These are phyloP conservation scores for Coemansia sp. DNA, from an alignment of 192 early-diverging fungal species.

Conservation along the genomic window DNA sequence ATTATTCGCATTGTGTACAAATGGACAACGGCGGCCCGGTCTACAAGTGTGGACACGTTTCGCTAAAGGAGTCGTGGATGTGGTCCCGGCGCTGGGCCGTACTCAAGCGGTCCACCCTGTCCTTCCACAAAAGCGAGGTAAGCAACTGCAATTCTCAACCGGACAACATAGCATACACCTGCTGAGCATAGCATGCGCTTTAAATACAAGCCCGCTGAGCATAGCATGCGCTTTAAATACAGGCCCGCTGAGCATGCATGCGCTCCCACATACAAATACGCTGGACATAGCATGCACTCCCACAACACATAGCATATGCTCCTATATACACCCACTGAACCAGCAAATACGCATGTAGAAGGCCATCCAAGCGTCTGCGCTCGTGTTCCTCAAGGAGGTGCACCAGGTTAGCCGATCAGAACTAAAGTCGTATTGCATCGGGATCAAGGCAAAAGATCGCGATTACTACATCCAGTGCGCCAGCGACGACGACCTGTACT, in stretches of 20 bases:
- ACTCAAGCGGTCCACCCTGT: slow-evolving; percentile 84
- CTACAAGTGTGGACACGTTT: slow-evolving; percentile 50
- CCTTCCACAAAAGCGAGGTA: slow-evolving; percentile 94
- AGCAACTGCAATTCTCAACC: slow-evolving; percentile 6
- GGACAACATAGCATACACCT: not conserved
- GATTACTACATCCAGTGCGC: slow-evolving; percentile 90
- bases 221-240: no score
- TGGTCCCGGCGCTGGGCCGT: slow-evolving; percentile 95
- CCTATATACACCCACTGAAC: not conserved
- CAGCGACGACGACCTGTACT: slow-evolving; percentile 95
- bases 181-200: no score
- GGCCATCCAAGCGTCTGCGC: slow-evolving; percentile 72
- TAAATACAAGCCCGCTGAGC: no score
- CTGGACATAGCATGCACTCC: no score
- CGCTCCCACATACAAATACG: no score
- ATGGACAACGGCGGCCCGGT: slow-evolving; percentile 40
- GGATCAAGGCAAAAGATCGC: slow-evolving; percentile 90
- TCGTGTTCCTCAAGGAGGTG: slow-evolving; percentile 94
- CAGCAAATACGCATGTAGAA: slow-evolving; percentile 22
- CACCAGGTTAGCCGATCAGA: slow-evolving; percentile 84
- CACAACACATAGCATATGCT: no score
- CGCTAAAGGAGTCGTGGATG: slow-evolving; percentile 86
- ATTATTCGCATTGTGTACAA: not conserved
- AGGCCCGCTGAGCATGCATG: no score
- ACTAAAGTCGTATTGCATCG: slow-evolving; percentile 91